phyloP scores from a whole-genome alignment of 1,284 basidiomycete species.

The Veloboletus limbatus region DNA sequence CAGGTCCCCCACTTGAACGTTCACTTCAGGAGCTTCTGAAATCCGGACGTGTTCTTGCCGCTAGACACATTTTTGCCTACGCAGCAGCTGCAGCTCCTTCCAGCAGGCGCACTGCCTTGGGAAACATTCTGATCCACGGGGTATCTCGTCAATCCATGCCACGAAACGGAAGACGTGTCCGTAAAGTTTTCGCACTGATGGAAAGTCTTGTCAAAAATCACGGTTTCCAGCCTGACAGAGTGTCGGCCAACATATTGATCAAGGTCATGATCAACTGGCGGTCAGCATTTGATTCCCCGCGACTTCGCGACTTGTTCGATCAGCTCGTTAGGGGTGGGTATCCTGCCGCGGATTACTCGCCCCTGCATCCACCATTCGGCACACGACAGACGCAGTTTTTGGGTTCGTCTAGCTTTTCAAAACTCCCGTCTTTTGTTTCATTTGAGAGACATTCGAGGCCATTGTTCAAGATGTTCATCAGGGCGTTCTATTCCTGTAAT shows the following conservation, averaged over 20 bases:
- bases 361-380: conserved; percentile 42
- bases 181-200: conserved; percentile 40
- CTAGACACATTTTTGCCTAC: conserved; percentile 40
- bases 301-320: conserved; percentile 57
- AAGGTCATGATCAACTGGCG: conserved; percentile 54
- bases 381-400: conserved; percentile 26
- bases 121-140: conserved; percentile 55
- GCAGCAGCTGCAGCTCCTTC: conserved; percentile 30
- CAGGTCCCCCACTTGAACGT: conserved; percentile 12
- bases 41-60: conserved; percentile 38
- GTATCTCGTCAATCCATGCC: conserved; percentile 33
- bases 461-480: conserved; percentile 69
- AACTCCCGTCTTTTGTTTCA: conserved; percentile 40
- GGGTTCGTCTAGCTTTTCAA: conserved; percentile 32
- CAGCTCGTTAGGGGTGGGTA: conserved; percentile 56
- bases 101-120: conserved; percentile 41
- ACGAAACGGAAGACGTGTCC: conserved; percentile 44
- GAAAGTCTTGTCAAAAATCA: conserved; percentile 39
- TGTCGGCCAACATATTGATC: conserved; percentile 63
- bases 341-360: conserved; percentile 36
- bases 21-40: conserved; percentile 23
- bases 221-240: conserved; percentile 54
- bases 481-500: conserved; percentile 51
- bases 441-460: conserved; percentile 58
- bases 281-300: conserved; percentile 37